phyloP scores from a whole-genome alignment of 306 rosid species.

The Begonia loranthoides region DNA sequence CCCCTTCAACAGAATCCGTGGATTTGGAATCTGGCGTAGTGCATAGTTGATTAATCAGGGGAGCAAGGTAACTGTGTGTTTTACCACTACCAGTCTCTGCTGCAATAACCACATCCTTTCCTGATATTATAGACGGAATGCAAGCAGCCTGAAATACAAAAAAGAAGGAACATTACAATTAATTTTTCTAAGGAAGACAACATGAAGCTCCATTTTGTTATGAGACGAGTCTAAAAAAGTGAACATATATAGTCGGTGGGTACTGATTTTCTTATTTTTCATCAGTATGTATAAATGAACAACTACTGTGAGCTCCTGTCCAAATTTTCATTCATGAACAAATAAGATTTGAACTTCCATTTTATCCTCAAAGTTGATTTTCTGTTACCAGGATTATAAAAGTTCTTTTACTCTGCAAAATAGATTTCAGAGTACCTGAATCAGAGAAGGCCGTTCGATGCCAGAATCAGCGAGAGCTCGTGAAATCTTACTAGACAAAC shows the following conservation, averaged over 20 bases:
- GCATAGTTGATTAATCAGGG: constrained; percentile 52
- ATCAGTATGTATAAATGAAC: too few species aligned
- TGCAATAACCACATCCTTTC: constrained; percentile 75
- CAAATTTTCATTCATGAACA: neutral
- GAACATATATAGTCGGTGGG: too few species aligned
- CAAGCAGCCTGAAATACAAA: constrained; percentile 64
- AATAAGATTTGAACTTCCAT: neutral
- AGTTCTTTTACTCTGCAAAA: too few species aligned
- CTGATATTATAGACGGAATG: constrained; percentile 64
- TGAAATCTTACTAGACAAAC: constrained; percentile 66
- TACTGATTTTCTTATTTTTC: too few species aligned
- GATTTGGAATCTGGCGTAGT: constrained; percentile 15
- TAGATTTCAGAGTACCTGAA: too few species aligned
- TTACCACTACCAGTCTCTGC: constrained; percentile 98
- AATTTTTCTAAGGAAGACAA: too few species aligned
- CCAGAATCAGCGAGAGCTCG: constrained; percentile 55
- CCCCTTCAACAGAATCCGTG: constrained; percentile 22
- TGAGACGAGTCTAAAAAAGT: too few species aligned
- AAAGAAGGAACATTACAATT: constrained; percentile 6
- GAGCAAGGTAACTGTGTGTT: constrained; percentile 74
- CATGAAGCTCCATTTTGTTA: too few species aligned
- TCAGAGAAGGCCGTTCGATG: constrained; percentile 56
- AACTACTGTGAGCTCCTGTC: too few species aligned
- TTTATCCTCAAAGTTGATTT: neutral
- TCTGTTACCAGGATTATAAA: constrained; percentile 37